Percentiles rank a stretch among this genome's conserved stretches.
Conservation (phyloP, 768 basidiomycete genomes). For the Serendipita indica region DNA sequence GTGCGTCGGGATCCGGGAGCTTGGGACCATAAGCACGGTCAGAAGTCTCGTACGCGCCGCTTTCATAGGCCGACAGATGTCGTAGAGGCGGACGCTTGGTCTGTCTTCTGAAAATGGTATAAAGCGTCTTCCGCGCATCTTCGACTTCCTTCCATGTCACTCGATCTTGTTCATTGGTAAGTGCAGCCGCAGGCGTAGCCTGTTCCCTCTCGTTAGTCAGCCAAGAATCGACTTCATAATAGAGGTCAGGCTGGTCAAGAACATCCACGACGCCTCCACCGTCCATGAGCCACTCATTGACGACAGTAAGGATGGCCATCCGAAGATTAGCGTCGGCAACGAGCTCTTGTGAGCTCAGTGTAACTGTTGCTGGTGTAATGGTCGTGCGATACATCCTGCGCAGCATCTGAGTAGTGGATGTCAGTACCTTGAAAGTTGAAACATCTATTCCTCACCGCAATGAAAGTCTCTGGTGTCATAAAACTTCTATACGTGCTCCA, state of each 20-base stretch:
- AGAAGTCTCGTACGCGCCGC: slow-evolving; percentile 26
- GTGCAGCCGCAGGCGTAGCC: slow-evolving; percentile 36
- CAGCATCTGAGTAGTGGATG: slow-evolving; percentile 36
- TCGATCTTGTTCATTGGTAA: background rate
- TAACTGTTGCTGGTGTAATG: background rate
- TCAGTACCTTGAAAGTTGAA: background rate
- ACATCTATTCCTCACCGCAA: slow-evolving; percentile 43
- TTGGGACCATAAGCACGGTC: slow-evolving; percentile 34
- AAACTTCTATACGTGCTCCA: slow-evolving; percentile 76
- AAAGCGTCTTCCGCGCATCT: slow-evolving; percentile 30
- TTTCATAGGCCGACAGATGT: background rate
- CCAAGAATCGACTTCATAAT: slow-evolving; percentile 43
- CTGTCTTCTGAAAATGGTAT: slow-evolving; percentile 32
- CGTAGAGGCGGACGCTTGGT: slow-evolving; percentile 15
- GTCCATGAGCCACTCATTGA: slow-evolving; percentile 55
- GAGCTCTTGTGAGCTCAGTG: slow-evolving; percentile 10
- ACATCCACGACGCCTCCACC: slow-evolving; percentile 71
- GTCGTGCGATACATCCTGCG: slow-evolving; percentile 48
- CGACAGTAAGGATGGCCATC: slow-evolving; percentile 16
- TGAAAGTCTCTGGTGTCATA: slow-evolving; percentile 64
- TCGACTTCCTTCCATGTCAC: slow-evolving; percentile 20
- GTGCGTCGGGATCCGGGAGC: slow-evolving; percentile 47
- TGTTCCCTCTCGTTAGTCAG: slow-evolving; percentile 28
- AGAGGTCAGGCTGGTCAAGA: slow-evolving; percentile 55
- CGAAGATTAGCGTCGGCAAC: slow-evolving; percentile 10